A percentile compares a stretch with the other conserved stretches of the same genome.
Evolutionary conservation across 768 basidiomycete species (phyloP).

Genomic region (Chalciporus chontae): DNA sequence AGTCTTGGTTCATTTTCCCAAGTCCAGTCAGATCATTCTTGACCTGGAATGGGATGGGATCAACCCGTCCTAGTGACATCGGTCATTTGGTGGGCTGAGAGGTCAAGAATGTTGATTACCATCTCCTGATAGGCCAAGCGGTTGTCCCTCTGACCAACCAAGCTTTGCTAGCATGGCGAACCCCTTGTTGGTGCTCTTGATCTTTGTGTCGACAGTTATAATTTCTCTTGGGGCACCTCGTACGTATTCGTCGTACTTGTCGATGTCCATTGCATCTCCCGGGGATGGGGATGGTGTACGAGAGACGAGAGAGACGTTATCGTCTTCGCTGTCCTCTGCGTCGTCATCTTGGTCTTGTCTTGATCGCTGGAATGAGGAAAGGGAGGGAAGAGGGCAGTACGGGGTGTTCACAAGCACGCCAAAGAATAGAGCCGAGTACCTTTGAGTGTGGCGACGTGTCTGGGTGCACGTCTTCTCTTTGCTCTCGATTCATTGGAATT

Average conservation of each 20-base stretch:
- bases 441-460: slow-evolving; percentile 40
- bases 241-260: slow-evolving; percentile 67
- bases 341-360: slow-evolving; percentile 36
- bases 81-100: neutral
- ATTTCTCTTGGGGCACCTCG: slow-evolving; percentile 52
- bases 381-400: slow-evolving; percentile 54
- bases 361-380: slow-evolving; percentile 57
- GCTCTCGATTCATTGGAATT: slow-evolving; percentile 47
- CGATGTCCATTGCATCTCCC: slow-evolving; percentile 48
- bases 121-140: slow-evolving; percentile 71
- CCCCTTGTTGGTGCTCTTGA: slow-evolving; percentile 76
- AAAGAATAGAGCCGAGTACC: slow-evolving; percentile 63
- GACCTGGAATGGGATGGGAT: slow-evolving; percentile 78
- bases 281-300: slow-evolving; percentile 70
- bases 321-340: slow-evolving; percentile 52
- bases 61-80: slow-evolving; percentile 59
- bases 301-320: slow-evolving; percentile 70
- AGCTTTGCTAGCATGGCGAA: slow-evolving; percentile 77
- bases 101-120: slow-evolving; percentile 40
- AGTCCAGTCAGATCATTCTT: slow-evolving; percentile 78
- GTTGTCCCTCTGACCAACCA: slow-evolving; percentile 79
- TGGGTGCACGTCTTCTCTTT: slow-evolving; percentile 19
- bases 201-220: slow-evolving; percentile 78
- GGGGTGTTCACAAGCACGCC: slow-evolving; percentile 40
- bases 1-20: slow-evolving; percentile 75